Evolutionary conservation across 257 asterid species (phyloP), one percentile per base, ranked within the genome.

Genomic region (Forsythia suspensa): DNA sequence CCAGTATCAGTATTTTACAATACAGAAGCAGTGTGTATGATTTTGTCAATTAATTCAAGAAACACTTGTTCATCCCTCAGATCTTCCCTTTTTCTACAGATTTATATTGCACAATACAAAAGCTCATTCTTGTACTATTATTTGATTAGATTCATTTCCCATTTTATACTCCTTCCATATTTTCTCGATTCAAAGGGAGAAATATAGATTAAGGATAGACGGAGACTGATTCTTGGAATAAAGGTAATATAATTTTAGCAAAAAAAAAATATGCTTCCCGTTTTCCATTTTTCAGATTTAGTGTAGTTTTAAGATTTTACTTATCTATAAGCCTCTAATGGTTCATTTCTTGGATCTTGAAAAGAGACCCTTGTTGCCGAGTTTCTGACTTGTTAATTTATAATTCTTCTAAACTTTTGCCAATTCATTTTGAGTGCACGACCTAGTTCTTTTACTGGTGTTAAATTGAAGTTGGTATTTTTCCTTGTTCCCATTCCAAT

Each of bases 201-300:
- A 39, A 61, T 37, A 72, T 34, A 36, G 77, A 51, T 65, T 72
- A 71, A 72, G 34, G 15, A 13, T 39, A 42, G 39, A 67, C 74
- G 40, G 59, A 9, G 70, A 66, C 52, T 29, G 18, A 48, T 51
- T 65, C 73, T 72, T 34, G 77, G 40, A 63, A 37, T 46, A 70
- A 36, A 80, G 77, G 77, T 80, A n/a, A 15, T n/a, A 3, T 10
- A 10, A 59, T 37, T 16, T 74, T 5, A 18, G 70, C 48, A 1
- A 38, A 20, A 51, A 29, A 29, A 29, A 29, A 0, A 57, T 4
- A 61, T 0, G 10, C 11, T 29, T 41, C 34, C 70, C 55, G 29
- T 73, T 44, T 76, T 59, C 10, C 43, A 37, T 80, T 77, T 61
- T 76, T 77, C 68, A 83, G 77, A 79, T 75, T 55, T 57, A 11